Conservation (phyloP, 345 rosid genomes). For the Eucalyptus rudis region DNA sequence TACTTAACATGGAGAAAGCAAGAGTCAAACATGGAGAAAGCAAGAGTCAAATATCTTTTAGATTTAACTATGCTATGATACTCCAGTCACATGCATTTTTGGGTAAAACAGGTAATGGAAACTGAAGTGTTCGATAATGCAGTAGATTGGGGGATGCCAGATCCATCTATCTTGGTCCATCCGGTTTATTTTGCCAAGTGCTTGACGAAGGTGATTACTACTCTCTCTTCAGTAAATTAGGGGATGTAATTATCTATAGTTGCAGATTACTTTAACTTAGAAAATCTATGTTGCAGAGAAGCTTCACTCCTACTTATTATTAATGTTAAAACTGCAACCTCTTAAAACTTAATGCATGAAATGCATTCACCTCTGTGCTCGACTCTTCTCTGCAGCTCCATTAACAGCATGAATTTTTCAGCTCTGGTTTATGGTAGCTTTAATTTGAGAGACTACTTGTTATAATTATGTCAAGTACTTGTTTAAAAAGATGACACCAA, state of each 20-base stretch:
- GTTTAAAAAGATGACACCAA: too few relatives aligned
- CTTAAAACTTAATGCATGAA: neutral
- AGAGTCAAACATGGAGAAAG: too few relatives aligned
- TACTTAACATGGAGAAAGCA: neutral
- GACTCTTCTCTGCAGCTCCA: neutral
- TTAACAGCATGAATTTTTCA: neutral
- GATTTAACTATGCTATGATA: neutral
- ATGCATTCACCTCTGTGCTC: neutral
- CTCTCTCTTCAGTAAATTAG: neutral
- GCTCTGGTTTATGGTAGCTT: neutral
- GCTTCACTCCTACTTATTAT: neutral
- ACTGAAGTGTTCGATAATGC: conserved; percentile 48
- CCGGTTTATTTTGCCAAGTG: conserved; percentile 86
- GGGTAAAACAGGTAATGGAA: conserved; percentile 44
- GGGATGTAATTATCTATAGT: neutral
- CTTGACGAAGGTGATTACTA: conserved; percentile 55
- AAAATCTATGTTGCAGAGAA: neutral
- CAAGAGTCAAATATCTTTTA: neutral
- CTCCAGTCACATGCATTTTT: neutral
- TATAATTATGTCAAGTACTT: too few relatives aligned
- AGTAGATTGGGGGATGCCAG: conserved; percentile 94
- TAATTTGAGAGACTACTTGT: neutral
- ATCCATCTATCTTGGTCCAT: conserved; percentile 50
- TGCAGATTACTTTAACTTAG: neutral
- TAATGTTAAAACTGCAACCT: neutral